These are phyloP conservation scores for Penicillium mononematosum DNA, from an alignment of 495 filamentous ascomycete genomes.

Conservation along the genomic window DNA sequence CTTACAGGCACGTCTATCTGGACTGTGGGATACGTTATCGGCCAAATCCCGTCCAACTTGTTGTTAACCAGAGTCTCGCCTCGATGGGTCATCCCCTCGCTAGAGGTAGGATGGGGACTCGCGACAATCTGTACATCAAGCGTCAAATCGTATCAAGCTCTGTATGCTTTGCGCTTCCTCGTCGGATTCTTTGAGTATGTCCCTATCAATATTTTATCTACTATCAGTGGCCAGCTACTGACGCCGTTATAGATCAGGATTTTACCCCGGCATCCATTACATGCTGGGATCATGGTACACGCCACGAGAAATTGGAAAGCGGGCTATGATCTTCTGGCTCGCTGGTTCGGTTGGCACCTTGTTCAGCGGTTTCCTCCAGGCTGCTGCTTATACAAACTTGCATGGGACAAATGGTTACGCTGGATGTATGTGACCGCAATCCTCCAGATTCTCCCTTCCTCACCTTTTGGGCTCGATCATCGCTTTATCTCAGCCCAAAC, in stretches of 20 bases:
- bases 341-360: conserved; percentile 46
- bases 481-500: neutral
- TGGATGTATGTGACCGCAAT: conserved; percentile 27
- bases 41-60: conserved; percentile 55
- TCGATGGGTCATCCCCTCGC: conserved; percentile 30
- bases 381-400: conserved; percentile 47
- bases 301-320: conserved; percentile 49
- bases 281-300: conserved; percentile 44
- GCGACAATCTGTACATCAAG: conserved; percentile 43
- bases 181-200: conserved; percentile 42
- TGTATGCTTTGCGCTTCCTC: conserved; percentile 55
- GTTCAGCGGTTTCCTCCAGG: conserved; percentile 55
- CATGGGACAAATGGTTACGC: conserved; percentile 41
- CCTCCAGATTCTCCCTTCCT: neutral
- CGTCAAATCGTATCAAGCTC: conserved; percentile 38
- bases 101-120: conserved; percentile 51
- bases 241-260: conserved; percentile 25
- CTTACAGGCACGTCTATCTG: conserved; percentile 42
- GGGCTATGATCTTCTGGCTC: conserved; percentile 55
- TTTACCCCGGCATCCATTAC: conserved; percentile 39
- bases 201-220: neutral
- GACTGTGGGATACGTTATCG: conserved; percentile 59
- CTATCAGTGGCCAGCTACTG: neutral
- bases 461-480: neutral
- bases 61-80: conserved; percentile 52